phyloP scores from a whole-genome alignment of 768 basidiomycete genomes.

The Boletus rubropictus region DNA sequence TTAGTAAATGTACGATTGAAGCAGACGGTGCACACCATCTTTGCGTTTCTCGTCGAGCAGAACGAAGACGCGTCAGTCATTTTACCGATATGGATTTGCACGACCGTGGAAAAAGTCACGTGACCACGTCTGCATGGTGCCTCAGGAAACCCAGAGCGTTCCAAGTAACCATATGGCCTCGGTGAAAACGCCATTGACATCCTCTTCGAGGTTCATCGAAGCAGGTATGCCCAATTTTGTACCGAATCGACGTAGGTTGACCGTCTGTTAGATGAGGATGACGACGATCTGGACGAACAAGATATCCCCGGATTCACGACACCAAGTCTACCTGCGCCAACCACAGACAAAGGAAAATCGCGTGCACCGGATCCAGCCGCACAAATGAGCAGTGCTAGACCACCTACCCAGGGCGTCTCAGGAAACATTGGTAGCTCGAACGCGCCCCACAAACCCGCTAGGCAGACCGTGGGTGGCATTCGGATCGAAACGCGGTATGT shows the following conservation, averaged over 20 bases:
- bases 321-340: slow-evolving; percentile 47
- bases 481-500: slow-evolving; percentile 81
- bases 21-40: slow-evolving; percentile 20
- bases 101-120: slow-evolving; percentile 21
- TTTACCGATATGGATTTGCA: slow-evolving; percentile 33
- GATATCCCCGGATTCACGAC: slow-evolving; percentile 75
- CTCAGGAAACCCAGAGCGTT: not conserved
- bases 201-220: slow-evolving; percentile 74
- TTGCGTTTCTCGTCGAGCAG: slow-evolving; percentile 5
- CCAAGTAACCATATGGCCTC: slow-evolving; percentile 20
- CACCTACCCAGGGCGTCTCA: slow-evolving; percentile 42
- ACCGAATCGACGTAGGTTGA: not conserved
- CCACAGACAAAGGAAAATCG: slow-evolving; percentile 63
- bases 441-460: slow-evolving; percentile 38
- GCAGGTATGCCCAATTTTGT: slow-evolving; percentile 44
- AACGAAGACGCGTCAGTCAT: slow-evolving; percentile 46
- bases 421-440: slow-evolving; percentile 66
- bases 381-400: slow-evolving; percentile 33
- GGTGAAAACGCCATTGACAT: slow-evolving; percentile 46
- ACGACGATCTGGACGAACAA: slow-evolving; percentile 80
- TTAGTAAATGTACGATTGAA: slow-evolving; percentile 4
- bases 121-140: slow-evolving; percentile 5
- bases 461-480: slow-evolving; percentile 77
- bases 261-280: slow-evolving; percentile 46
- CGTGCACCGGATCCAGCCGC: slow-evolving; percentile 53